Conservation (phyloP, 768 basidiomycete species). For the Hydnomerulius pinastri region DNA sequence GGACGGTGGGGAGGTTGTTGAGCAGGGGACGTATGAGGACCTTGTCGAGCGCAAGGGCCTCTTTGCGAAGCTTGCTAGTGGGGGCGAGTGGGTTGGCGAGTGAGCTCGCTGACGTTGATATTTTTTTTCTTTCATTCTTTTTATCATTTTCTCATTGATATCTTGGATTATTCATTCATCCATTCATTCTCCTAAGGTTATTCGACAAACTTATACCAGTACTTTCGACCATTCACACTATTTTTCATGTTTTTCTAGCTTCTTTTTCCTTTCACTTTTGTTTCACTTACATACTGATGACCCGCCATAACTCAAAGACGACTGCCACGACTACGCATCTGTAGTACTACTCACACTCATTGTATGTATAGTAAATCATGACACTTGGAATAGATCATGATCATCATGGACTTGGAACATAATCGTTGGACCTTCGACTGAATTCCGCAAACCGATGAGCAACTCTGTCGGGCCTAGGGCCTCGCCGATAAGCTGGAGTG, state of each 20-base stretch:
- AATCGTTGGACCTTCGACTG: no score
- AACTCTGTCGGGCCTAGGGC: no score
- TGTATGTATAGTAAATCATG: slow-evolving; percentile 9
- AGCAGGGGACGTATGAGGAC: slow-evolving; percentile 75
- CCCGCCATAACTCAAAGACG: no score
- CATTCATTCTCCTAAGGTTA: no score
- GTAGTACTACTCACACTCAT: slow-evolving; percentile 29
- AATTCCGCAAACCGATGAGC: no score
- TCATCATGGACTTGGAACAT: neutral
- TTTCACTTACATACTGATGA: neutral
- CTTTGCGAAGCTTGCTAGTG: slow-evolving; percentile 76
- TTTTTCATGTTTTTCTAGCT: neutral
- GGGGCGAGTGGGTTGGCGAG: slow-evolving; percentile 64
- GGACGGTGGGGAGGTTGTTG: slow-evolving; percentile 72
- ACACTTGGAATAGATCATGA: neutral
- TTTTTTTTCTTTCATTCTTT: neutral
- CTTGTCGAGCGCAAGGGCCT: slow-evolving; percentile 67
- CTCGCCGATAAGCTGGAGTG: no score
- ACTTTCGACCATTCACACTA: slow-evolving; percentile 21
- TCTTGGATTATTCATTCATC: neutral
- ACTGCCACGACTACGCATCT: slow-evolving; percentile 20
- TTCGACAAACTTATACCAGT: slow-evolving; percentile 1
- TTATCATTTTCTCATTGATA: neutral
- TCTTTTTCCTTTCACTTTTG: neutral
- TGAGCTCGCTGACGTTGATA: slow-evolving; percentile 9